These are phyloP conservation scores for Diaporthe sp. DNA, from an alignment of 2,329 filamentous ascomycete species.

Conservation along the genomic window DNA sequence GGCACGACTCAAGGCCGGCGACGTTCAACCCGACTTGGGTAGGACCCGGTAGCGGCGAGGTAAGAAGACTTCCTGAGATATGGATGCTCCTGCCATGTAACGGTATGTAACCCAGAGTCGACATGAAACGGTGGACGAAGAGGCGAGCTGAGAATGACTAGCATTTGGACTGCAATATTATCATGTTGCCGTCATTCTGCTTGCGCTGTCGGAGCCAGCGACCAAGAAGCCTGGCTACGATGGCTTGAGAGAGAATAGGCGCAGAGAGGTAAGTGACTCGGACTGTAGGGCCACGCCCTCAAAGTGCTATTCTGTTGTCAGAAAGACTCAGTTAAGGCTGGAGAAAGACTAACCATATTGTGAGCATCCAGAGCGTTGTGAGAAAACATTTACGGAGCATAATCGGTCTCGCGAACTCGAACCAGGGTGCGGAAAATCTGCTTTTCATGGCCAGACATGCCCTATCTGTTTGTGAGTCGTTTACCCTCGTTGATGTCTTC, in stretches of 20 bases:
- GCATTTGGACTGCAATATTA: constrained; percentile 13
- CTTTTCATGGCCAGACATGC: constrained; percentile 14
- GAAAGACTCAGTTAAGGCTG: fast-evolving
- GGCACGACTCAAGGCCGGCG: neutral
- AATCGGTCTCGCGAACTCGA: constrained; percentile 12
- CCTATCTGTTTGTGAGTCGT: neutral
- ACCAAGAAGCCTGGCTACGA: constrained; percentile 4
- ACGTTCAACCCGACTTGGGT: constrained; percentile 11
- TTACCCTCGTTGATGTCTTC: fast-evolving
- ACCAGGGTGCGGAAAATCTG: neutral
- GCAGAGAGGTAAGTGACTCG: neutral
- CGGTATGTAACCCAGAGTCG: neutral
- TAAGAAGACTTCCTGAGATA: neutral
- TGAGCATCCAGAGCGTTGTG: neutral
- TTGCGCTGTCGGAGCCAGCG: constrained; percentile 4
- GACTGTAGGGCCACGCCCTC: no score
- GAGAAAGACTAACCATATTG: neutral
- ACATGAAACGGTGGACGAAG: neutral
- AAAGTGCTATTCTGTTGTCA: no score
- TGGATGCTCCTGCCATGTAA: constrained; percentile 7
- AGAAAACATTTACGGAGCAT: neutral
- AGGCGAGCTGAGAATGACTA: neutral
- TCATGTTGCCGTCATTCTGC: neutral
- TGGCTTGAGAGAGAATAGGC: constrained; percentile 6
- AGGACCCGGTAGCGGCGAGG: neutral